phyloP scores from a whole-genome alignment of 345 rosid species.

The Stellera chamaejasme region DNA sequence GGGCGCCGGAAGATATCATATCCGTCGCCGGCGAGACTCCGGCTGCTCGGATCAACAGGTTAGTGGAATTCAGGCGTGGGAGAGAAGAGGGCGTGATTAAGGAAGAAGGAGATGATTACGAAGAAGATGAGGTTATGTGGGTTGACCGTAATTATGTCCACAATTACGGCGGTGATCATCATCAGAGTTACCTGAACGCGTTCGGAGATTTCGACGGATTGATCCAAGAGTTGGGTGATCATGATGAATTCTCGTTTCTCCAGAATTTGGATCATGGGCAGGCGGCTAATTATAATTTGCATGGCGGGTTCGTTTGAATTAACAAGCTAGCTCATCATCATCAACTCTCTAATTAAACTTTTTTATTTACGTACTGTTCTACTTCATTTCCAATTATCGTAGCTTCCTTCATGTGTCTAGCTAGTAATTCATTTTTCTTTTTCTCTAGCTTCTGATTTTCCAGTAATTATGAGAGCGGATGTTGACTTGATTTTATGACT shows the following conservation, averaged over 20 bases:
- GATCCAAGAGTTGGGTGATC: slow-evolving; percentile 46
- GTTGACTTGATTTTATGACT: too few species aligned
- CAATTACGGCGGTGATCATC: slow-evolving; percentile 20
- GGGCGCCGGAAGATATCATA: slow-evolving; percentile 9
- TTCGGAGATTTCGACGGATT: slow-evolving; percentile 68
- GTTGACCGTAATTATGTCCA: too few species aligned
- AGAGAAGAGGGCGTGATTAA: slow-evolving; percentile 15
- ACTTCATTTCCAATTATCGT: neutral
- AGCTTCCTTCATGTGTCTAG: neutral
- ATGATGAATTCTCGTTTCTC: slow-evolving; percentile 41
- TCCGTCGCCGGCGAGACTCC: neutral
- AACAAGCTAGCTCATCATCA: slow-evolving; percentile 19
- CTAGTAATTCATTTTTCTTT: neutral
- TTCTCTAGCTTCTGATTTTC: neutral
- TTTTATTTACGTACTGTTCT: neutral
- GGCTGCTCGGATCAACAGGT: slow-evolving; percentile 7
- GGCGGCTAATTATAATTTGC: slow-evolving; percentile 9
- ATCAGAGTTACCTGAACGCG: slow-evolving; percentile 43
- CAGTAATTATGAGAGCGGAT: slow-evolving; percentile 12
- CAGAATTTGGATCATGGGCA: slow-evolving; percentile 27
- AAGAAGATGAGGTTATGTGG: slow-evolving; percentile 13
- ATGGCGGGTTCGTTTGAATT: slow-evolving; percentile 25
- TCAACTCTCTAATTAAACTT: slow-evolving; percentile 16
- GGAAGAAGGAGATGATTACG: slow-evolving; percentile 14
- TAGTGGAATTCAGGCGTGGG: slow-evolving; percentile 21